These are phyloP conservation scores for Linum tenue DNA, from an alignment of 345 rosid species.

Conservation along the genomic window DNA sequence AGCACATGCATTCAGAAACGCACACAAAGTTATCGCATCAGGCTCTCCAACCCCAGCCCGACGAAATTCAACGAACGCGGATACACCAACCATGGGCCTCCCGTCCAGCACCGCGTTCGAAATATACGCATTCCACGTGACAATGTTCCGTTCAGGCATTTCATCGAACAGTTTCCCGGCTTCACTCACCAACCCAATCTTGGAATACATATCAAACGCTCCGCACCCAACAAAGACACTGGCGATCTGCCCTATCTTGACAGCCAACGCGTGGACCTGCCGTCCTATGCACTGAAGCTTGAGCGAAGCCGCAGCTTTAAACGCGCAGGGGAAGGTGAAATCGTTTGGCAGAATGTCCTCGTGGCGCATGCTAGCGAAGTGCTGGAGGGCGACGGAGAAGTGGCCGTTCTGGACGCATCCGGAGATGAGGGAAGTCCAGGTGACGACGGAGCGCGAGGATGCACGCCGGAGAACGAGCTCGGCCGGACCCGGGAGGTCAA, in stretches of 20 bases:
- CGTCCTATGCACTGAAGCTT: slow-evolving; percentile 31
- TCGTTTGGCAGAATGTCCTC: slow-evolving; percentile 59
- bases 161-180: slow-evolving; percentile 68
- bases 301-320: slow-evolving; percentile 61
- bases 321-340: slow-evolving; percentile 71
- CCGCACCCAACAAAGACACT: slow-evolving; percentile 71
- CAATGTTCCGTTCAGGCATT: slow-evolving; percentile 56
- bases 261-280: slow-evolving; percentile 52
- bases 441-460: slow-evolving; percentile 57
- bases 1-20: slow-evolving; percentile 58
- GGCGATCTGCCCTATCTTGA: slow-evolving; percentile 41
- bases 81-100: slow-evolving; percentile 36
- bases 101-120: slow-evolving; percentile 60
- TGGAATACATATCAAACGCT: slow-evolving; percentile 70
- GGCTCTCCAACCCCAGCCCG: slow-evolving; percentile 41
- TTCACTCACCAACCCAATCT: slow-evolving; percentile 36
- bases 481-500: slow-evolving; percentile 52
- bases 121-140: slow-evolving; percentile 67
- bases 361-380: slow-evolving; percentile 43
- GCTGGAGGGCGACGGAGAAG: slow-evolving; percentile 42
- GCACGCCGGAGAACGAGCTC: slow-evolving; percentile 47
- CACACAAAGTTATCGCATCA: slow-evolving; percentile 59
- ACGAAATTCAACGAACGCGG: slow-evolving; percentile 45
- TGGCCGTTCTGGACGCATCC: slow-evolving; percentile 59
- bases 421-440: slow-evolving; percentile 70